Base-by-base conservation (phyloP, 176 grass and related monocot species). In the Aechmea fasciata region DNA sequence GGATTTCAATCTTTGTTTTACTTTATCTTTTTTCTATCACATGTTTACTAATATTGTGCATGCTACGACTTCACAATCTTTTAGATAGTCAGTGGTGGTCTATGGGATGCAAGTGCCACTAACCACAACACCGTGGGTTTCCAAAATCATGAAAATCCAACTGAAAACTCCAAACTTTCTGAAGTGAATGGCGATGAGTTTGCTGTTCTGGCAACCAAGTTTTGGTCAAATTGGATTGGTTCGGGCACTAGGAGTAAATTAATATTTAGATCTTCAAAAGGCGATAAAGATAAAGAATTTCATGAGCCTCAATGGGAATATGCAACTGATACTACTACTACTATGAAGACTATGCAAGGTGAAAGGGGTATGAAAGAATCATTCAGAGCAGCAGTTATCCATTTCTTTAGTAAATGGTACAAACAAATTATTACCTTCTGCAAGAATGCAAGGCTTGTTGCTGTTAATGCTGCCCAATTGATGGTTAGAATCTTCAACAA, bases 1-100 rank as follows among this genome's bases (percentile, higher is more conserved):
- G 3, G 33, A 41, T 41, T 18, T 61, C 13, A 18, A 19, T n/a
- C 20, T n/a, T 11, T 13, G 17, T 18, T 61, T 15, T 26, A 22
- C 9, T 47, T 47, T 5, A 7, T 3, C 1, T 66, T 66, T 26
- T 2, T 66, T 66, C 64, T 66, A 33, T 22, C 64, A 29, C 33
- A 13, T 47, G 7, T 33, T 26, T 66, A 47, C 33, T 26, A 14
- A 66, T 33, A 8, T 41, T 13, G 64, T 11, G 24, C 2, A 13
- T 2, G 6, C 28, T 26, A 26, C 15, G 55, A 61, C 13, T 48
- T 33, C 17, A 11, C 1, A 11, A n/a, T 12, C 29, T 48, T 22
- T n/a, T 53, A 72, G 70, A 72, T 72, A 61, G 28, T 20, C 10
- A n/a, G 52, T 61, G 52, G 9, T 47, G 52, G 70, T 55, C 14